Base-by-base conservation (phyloP, 2,329 filamentous ascomycete species). In the Pseudopyricularia javanii region DNA sequence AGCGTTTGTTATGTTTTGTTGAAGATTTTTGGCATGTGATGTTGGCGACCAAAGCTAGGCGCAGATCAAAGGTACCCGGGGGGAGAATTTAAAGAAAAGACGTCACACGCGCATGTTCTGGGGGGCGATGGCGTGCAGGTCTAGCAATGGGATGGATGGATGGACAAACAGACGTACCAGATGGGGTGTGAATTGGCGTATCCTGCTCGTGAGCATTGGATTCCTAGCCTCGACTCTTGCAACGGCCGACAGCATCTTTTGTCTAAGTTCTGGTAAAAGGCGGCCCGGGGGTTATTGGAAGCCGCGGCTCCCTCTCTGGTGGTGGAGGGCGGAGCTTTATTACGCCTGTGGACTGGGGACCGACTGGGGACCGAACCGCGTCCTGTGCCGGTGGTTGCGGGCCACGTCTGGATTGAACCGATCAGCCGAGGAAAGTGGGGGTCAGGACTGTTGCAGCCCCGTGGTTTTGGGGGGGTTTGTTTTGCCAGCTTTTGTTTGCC, bases 181-280 rank as follows among this genome's bases (percentile, higher is more conserved):
- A 49, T 40, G 33, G 53, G 47, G 49, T 54, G 56, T 50, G 56
- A 48, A 60, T 35, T 58, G 59, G 54, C 55, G 59, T 47, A 56
- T 50, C 54, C 60, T 56, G 53, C 58, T 60, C 57, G 60, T 62
- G 57, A 64, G 59, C 55, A 61, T 58, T 54, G 62, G 59, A 62
- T 64, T 66, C 62, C 64, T 63, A 59, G 64, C 62, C 61, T 66
- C 64, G 61, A 61, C 62, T 57, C 66, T 58, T 54, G 62, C 63
- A 57, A 67, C 61, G 43, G 63, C 60, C 55, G 65, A 60, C 61
- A 68, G 67, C 66, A 68, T 68, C 55, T 63, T 60, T 55, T 45
- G 22, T 12, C 24, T 45, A n/a, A n/a, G n/a, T n/a, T n/a, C n/a
- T n/a, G n/a, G n/a, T n/a, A n/a, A n/a, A n/a, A n/a, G n/a, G n/a